phyloP scores from a whole-genome alignment of 2,329 filamentous ascomycete species.

The Ceratocystiopsis brevicomis region DNA sequence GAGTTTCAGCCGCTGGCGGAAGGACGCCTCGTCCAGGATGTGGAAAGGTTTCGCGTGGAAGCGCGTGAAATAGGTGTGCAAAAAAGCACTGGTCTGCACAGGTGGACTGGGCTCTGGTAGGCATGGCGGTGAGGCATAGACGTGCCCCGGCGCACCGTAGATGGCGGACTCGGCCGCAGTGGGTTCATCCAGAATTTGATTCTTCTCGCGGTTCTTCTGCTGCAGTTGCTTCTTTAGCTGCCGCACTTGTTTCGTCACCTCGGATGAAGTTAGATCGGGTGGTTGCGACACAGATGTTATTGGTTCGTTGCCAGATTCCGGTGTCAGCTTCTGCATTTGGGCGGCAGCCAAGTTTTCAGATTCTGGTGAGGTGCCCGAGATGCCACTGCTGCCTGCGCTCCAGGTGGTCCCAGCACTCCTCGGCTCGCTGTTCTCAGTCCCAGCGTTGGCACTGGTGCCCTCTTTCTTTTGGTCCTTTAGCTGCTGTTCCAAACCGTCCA shows the following conservation, averaged over 20 bases:
- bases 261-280: no score
- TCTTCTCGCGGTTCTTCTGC: no score
- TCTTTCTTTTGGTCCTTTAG: conserved; percentile 46
- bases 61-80: conserved; percentile 63
- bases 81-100: conserved; percentile 39
- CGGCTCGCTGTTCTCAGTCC: conserved; percentile 7
- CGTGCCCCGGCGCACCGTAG: no score
- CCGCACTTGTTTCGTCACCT: no score
- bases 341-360: neutral
- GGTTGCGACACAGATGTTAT: neutral
- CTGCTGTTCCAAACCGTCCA: conserved; percentile 67
- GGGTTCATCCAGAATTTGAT: no score
- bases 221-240: no score
- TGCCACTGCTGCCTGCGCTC: conserved; percentile 10
- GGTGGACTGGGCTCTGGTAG: neutral
- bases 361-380: neutral
- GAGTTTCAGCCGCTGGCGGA: conserved; percentile 51
- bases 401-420: conserved; percentile 8
- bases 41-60: conserved; percentile 70
- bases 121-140: no score
- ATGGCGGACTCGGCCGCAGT: no score
- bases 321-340: no score
- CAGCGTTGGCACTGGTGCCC: conserved; percentile 11
- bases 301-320: neutral
- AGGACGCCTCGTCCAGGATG: conserved; percentile 58